Percentiles rank a stretch among this genome's conserved stretches.
These are phyloP conservation scores for Cyclanthera cordifolia DNA, from an alignment of 306 rosid genomes.

Conservation along the genomic window DNA sequence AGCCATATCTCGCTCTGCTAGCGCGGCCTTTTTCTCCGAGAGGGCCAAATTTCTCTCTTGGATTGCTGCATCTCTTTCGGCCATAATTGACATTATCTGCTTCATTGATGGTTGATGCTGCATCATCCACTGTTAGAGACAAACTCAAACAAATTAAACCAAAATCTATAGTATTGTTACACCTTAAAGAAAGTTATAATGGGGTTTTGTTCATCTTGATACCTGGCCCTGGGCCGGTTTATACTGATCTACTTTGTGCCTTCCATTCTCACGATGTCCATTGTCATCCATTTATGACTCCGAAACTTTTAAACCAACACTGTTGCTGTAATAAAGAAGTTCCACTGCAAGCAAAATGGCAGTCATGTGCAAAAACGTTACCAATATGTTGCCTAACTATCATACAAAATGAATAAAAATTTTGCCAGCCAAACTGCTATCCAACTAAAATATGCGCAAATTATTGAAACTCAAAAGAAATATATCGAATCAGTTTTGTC, in stretches of 20 bases:
- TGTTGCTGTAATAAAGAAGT: neutral
- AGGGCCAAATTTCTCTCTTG: slow-evolving; percentile 86
- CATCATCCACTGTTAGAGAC: slow-evolving; percentile 79
- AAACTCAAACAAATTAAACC: neutral
- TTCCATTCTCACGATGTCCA: slow-evolving; percentile 83
- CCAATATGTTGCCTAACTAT: neutral
- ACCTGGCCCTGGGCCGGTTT: slow-evolving; percentile 95
- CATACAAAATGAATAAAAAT: neutral
- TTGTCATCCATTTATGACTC: slow-evolving; percentile 68
- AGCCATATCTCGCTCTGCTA: slow-evolving; percentile 89
- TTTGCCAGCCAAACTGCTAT: neutral
- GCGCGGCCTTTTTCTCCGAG: slow-evolving; percentile 82
- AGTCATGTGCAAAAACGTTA: neutral
- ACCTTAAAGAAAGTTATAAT: too few species aligned
- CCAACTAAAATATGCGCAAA: too few species aligned
- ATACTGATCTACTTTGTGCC: slow-evolving; percentile 79
- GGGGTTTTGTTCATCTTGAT: too few species aligned
- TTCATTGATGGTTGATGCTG: slow-evolving; percentile 94
- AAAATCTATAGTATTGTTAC: too few species aligned
- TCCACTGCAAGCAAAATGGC: slow-evolving; percentile 12
- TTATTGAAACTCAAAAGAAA: too few species aligned
- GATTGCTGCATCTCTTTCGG: slow-evolving; percentile 85
- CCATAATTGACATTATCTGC: slow-evolving; percentile 87
- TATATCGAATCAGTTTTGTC: too few species aligned
- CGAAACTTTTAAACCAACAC: slow-evolving; percentile 20